Base-by-base conservation (phyloP, 495 filamentous ascomycete genomes). In the Tuber indicum region DNA sequence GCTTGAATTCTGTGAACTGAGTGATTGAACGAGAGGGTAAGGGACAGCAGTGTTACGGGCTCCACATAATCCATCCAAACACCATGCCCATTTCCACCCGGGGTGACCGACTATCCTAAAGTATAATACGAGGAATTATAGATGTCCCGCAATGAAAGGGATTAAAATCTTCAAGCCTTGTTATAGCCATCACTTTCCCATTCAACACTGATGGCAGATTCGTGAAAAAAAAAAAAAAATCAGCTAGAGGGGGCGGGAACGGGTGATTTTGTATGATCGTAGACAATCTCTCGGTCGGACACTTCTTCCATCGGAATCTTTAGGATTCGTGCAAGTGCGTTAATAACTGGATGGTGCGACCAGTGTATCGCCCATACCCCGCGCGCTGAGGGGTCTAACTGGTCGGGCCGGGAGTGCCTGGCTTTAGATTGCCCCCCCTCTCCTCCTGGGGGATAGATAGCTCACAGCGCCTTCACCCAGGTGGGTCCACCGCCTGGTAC, bases 241-340 rank as follows among this genome's bases (percentile, higher is more conserved):
- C 3, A 42, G 42, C 42, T 4, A 5, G 4, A 43, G 1, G 42
- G 2, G n/a, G 49, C 49, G n/a, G 3, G 7, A 23, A 12, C 23
- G 58, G 3, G 58, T 66, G 58, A 66, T 66, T 16, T 66, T 66
- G 0, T 7, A 66, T 66, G 58, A 66, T 17, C 26, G 26, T 0
- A 9, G 0, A 1, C 3, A 0, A 36, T 32, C n/a, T 16, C 58
- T 3, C 1, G 26, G 58, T 7, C 1, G 0, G 7, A 0, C 14
- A 66, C 6, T 26, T 3, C 14, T 36, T 17, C 14, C 4, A 36
- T 0, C 14, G 3, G 26, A 14, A 17, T 17, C 14, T 66, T 16
- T 62, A 2, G 4, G 26, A 36, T 66, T 16, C 58, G 1, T 17
- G 12, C 4, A 3, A 26, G 12, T 1, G 8, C n/a, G 10, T 26